Evolutionary conservation across 192 early-diverging fungal genomes (phyloP), one percentile per base, ranked within the genome.

Genomic region (Umbelopsis isabellina): DNA sequence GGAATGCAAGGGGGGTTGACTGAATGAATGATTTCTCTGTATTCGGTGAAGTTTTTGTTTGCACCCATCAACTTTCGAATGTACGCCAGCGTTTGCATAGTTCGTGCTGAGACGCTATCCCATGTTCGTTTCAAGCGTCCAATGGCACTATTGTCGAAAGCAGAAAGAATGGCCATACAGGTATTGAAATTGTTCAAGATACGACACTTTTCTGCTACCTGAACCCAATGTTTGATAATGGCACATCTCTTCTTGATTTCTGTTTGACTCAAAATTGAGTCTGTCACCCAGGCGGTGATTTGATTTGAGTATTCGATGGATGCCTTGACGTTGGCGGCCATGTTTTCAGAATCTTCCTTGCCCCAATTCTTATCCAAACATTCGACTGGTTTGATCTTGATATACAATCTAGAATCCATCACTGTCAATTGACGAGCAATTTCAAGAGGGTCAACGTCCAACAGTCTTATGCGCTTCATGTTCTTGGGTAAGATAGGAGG

Each of bases 351-450:
- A 37, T 91, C 86, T 13, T 85, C 82, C 71, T 84, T 90, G 46
- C 80, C 84, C 97, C 97, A 98, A 16, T 90, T 92, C 65, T 94
- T 91, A 71, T 90, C 89, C 66, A 98, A 79, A 68, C 92, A 95
- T 82, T 98, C 96, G 15, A 87, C 86, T 30, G 93, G 90, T 35
- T 90, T 85, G 76, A 98, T 92, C 75, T 88, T 86, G 74, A 86
- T 89, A 72, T 90, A 97, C 27, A 91, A 73, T 45, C 83, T 80
- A 12, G 85, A 89, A 75, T 95, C 94, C 87, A 94, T 90, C 45
- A 98, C 83, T 4, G 96, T 98, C 69, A 98, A 84, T 84, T 98
- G 96, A n/a, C 96, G 87, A 1, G 96, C 96, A n/a, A 97, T 83
- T 80, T 98, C 96, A 27, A 93, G 79, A 11, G 95, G 91, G 69